phyloP scores from a whole-genome alignment of 2,329 filamentous ascomycete genomes.

The Dendrostoma leiphaemia region DNA sequence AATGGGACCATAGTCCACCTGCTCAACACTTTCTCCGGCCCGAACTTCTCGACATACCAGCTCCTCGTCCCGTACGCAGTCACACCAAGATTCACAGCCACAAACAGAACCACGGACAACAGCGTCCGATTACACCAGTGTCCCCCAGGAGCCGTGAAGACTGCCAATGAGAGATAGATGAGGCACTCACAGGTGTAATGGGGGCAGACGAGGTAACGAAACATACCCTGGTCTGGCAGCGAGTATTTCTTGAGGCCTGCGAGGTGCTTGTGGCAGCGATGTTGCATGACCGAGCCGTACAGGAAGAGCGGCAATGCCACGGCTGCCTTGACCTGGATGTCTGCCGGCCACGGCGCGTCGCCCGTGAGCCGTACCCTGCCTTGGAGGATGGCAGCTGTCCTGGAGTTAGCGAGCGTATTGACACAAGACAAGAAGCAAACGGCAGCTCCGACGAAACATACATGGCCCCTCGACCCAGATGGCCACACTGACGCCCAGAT shows the following conservation, averaged over 20 bases:
- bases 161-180: constrained; percentile 76
- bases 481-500: constrained; percentile 68
- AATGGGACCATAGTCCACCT: constrained; percentile 78
- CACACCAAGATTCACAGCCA: constrained; percentile 74
- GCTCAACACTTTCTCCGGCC: constrained; percentile 55
- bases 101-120: constrained; percentile 68
- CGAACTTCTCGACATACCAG: constrained; percentile 81
- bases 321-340: constrained; percentile 44
- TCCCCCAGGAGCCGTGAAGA: constrained; percentile 69
- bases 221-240: constrained; percentile 71
- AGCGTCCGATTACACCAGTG: constrained; percentile 70
- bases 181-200: constrained; percentile 90
- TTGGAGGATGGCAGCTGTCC: constrained; percentile 32
- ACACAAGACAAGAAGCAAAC: no score
- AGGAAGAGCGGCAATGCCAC: constrained; percentile 64
- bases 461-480: constrained; percentile 82
- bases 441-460: constrained; percentile 48
- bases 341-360: constrained; percentile 15
- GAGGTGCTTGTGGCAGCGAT: constrained; percentile 70
- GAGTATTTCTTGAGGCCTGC: constrained; percentile 77
- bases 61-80: constrained; percentile 74
- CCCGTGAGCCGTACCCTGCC: not conserved
- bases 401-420: constrained; percentile 12
- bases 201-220: constrained; percentile 72
- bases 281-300: constrained; percentile 69